These are phyloP conservation scores for Trichoderma gracile DNA, from an alignment of 2,329 filamentous ascomycete genomes.

Conservation along the genomic window DNA sequence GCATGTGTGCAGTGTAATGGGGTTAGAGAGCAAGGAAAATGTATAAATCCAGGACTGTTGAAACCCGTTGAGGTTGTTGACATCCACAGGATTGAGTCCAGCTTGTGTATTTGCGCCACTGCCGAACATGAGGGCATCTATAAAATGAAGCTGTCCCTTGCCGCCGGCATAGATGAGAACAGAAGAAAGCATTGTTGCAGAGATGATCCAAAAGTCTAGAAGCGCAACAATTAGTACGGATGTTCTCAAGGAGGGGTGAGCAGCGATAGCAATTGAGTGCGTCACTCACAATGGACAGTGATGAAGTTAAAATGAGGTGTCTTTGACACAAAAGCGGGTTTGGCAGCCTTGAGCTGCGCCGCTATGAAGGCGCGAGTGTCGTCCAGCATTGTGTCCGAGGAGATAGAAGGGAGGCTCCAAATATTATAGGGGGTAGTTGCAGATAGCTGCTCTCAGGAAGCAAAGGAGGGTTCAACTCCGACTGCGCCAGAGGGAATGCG, in stretches of 20 bases:
- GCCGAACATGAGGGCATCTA: slow-evolving; percentile 88
- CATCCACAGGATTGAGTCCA: slow-evolving; percentile 78
- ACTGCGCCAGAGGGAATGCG: not conserved
- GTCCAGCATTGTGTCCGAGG: slow-evolving; percentile 37
- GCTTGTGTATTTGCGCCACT: slow-evolving; percentile 87
- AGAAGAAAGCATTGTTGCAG: slow-evolving; percentile 70
- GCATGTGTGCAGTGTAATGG: slow-evolving; percentile 78
- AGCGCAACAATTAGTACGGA: slow-evolving; percentile 28
- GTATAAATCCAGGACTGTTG: slow-evolving; percentile 74
- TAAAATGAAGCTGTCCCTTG: slow-evolving; percentile 66
- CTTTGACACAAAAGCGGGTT: slow-evolving; percentile 59
- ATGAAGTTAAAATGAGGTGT: slow-evolving; percentile 79
- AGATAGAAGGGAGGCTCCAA: not conserved
- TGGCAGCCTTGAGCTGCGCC: slow-evolving; percentile 51
- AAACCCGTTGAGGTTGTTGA: slow-evolving; percentile 68
- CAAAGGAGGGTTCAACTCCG: not conserved
- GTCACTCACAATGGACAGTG: slow-evolving; percentile 68
- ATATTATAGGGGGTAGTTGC: not conserved
- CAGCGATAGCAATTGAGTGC: not conserved
- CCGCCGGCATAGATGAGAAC: slow-evolving; percentile 69
- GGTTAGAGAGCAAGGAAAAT: slow-evolving; percentile 72
- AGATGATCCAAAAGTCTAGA: slow-evolving; percentile 77
- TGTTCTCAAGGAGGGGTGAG: not conserved
- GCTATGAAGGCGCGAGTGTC: slow-evolving; percentile 39
- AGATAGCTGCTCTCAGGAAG: not conserved